Conservation (phyloP, 2,329 filamentous ascomycete species). For the Colletotrichum plurivorum region DNA sequence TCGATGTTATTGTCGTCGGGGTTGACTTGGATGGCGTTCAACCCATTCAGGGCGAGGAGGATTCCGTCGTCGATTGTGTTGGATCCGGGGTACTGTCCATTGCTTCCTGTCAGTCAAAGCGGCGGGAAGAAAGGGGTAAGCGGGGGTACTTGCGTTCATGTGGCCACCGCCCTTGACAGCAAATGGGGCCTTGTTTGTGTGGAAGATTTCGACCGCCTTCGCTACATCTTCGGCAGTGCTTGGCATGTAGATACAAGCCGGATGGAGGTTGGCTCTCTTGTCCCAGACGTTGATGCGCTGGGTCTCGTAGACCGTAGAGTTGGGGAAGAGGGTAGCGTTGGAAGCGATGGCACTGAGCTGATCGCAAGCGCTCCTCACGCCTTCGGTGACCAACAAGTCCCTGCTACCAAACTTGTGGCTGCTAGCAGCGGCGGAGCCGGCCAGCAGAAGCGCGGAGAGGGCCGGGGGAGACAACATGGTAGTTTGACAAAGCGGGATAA, state of each 20-base stretch:
- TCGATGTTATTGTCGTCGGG: slow-evolving; percentile 36
- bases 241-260: slow-evolving; percentile 24
- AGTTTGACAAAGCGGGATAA: no score
- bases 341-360: slow-evolving; percentile 17
- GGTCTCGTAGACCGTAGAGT: slow-evolving; percentile 24
- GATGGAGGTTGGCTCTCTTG: slow-evolving; percentile 17
- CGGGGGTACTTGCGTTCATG: slow-evolving; percentile 40
- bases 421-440: slow-evolving; percentile 6
- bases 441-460: slow-evolving; percentile 43
- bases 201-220: slow-evolving; percentile 23
- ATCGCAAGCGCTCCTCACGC: slow-evolving; percentile 19
- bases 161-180: slow-evolving; percentile 46
- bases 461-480: slow-evolving; percentile 45
- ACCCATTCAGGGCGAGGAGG: slow-evolving; percentile 42
- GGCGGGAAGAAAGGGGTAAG: no score
- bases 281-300: slow-evolving; percentile 33
- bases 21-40: slow-evolving; percentile 29
- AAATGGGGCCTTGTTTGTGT: slow-evolving; percentile 43
- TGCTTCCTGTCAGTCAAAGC: background rate
- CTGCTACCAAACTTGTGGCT: slow-evolving; percentile 1
- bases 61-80: slow-evolving; percentile 46
- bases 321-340: slow-evolving; percentile 15
- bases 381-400: slow-evolving; percentile 9
- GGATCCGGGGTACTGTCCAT: slow-evolving; percentile 42
- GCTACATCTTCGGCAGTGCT: slow-evolving; percentile 16